Evolutionary conservation across 2,329 filamentous ascomycete species (phyloP), one percentile per base, ranked within the genome.

Genomic region (Botrytis tulipae): DNA sequence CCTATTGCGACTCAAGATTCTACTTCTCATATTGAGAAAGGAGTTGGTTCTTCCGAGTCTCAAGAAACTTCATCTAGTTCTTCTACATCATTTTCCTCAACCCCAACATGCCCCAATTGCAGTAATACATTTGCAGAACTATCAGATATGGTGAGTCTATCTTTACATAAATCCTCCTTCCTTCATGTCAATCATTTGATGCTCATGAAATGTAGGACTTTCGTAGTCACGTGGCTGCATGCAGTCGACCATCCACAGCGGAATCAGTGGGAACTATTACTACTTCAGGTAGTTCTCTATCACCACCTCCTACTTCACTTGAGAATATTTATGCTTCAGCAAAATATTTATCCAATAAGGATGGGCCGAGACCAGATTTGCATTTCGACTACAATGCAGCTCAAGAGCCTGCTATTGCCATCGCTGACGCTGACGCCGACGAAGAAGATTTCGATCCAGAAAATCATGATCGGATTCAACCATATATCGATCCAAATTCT

Each of bases 221-320:
- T 74, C 69, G 74, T 10, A 70, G 78, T 78, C 79, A 81, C 77
- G 78, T 80, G 78, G 74, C 75, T 32, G 72, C 71, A 67, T 80
- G 78, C 73, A 76, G 71, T 70, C 71, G 74, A 35, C 75, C 76
- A 62, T 74, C 70, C 72, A 76, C 73, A 46, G 76, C 75, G 62
- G 72, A 73, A 65, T 63, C 70, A 51, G 75, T 73, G 59, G 76
- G 75, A 70, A 74, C 69, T 66, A 37, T 59, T 35, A 74, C 73
- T 59, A 74, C 69, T 72, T 75, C 75, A 44, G 73, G 73, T 63
- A 80, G 78, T 74, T 73, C 69, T 48, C 63, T 77, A 44, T 75
- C 78, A 59, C 74, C 76, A 32, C 78, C 78, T 16, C 77, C 78
- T 29, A 65, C 51, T 37, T 74, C 71, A 10, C 73, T 51, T 44